Evolutionary conservation across 1,284 basidiomycete species (phyloP).

Genomic region (Bondarzewia mesenterica): DNA sequence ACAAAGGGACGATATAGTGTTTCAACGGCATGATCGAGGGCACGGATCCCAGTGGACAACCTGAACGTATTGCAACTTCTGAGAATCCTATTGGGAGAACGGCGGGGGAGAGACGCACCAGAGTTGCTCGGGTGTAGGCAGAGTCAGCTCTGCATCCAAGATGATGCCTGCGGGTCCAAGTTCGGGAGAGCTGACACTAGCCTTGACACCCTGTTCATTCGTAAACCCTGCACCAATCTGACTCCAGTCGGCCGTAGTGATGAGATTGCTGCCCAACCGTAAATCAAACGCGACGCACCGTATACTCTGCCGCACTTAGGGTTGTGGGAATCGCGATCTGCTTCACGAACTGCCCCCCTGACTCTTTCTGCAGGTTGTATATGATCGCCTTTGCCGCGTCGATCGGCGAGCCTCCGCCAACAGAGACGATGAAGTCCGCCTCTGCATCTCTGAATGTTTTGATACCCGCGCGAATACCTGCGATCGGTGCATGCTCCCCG

Average conservation of each 20-base stretch:
- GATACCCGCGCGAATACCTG: conserved; percentile 59
- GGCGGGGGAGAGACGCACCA: conserved; percentile 37
- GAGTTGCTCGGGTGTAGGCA: conserved; percentile 65
- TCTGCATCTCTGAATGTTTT: conserved; percentile 43
- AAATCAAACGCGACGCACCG: conserved; percentile 28
- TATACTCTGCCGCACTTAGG: conserved; percentile 73
- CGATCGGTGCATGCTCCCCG: conserved; percentile 69
- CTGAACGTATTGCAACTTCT: conserved; percentile 22
- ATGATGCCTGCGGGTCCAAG: conserved; percentile 67
- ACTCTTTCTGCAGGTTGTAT: conserved; percentile 50
- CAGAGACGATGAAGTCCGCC: conserved; percentile 62
- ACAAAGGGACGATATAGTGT: conserved; percentile 56
- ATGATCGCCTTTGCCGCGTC: conserved; percentile 71
- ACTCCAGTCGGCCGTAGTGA: background rate
- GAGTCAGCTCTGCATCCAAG: conserved; percentile 69
- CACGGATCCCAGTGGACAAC: conserved; percentile 71
- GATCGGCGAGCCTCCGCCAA: conserved; percentile 76
- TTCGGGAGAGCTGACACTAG: conserved; percentile 40
- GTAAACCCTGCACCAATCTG: conserved; percentile 67
- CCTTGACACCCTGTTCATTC: conserved; percentile 65
- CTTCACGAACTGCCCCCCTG: conserved; percentile 33
- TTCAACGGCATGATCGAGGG: conserved; percentile 77
- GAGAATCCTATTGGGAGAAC: background rate
- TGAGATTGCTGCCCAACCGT: background rate
- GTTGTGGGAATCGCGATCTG: conserved; percentile 79